A percentile compares a stretch with the other conserved stretches of the same genome.
Conservation (phyloP, 225 moss, liverwort and hornwort species). For the Sphagnum contortum region DNA sequence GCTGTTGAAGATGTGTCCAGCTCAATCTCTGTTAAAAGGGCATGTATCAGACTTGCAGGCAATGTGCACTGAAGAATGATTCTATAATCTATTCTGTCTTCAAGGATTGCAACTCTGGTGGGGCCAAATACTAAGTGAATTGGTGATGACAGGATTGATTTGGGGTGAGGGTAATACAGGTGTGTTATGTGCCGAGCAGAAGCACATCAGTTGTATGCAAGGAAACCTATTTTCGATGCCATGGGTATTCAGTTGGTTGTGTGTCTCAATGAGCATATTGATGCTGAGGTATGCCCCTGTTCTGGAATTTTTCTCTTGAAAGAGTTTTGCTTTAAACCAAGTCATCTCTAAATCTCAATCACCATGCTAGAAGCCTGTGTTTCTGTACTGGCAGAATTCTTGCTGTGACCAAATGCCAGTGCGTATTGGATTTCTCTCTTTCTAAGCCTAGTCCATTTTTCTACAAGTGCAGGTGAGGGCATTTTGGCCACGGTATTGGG, state of each 20-base stretch:
- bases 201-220: conserved; percentile 71
- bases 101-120: not conserved
- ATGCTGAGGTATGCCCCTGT: conserved; percentile 42
- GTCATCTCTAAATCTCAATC: not conserved
- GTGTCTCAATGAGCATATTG: conserved; percentile 70
- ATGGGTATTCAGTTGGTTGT: conserved; percentile 71
- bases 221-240: conserved; percentile 83
- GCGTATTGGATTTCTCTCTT: not conserved
- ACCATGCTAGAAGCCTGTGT: too few relatives aligned
- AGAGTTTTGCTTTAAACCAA: not conserved
- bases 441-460: not conserved
- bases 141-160: too few relatives aligned
- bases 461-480: conserved; percentile 25
- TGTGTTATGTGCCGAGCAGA: conserved; percentile 95
- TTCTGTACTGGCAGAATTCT: too few relatives aligned
- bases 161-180: conserved; percentile 14
- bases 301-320: not conserved
- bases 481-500: conserved; percentile 93
- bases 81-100: not conserved
- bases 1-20: too few relatives aligned
- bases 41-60: not conserved
- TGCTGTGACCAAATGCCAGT: too few relatives aligned
- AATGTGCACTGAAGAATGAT: not conserved
- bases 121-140: not conserved
- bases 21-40: too few relatives aligned